Conservation (phyloP, 2,329 filamentous ascomycete species). For the Bimuria novae-zelandiae region DNA sequence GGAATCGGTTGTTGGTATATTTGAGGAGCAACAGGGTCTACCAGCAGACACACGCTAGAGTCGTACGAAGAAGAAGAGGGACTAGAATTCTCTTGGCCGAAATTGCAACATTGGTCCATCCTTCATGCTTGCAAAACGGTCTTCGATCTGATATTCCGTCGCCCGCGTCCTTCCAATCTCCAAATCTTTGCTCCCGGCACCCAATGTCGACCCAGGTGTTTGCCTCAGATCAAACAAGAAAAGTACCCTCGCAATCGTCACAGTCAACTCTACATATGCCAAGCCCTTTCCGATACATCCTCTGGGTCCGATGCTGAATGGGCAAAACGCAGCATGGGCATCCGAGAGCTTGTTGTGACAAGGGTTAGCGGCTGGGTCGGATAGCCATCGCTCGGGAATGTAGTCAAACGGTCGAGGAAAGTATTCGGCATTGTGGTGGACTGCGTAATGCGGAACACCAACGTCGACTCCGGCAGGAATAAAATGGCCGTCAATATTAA, state of each 20-base stretch:
- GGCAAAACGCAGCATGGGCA: conserved; percentile 73
- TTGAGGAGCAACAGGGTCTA: too few species aligned
- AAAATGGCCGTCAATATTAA: conserved; percentile 43
- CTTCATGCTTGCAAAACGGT: conserved; percentile 76
- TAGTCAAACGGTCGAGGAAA: conserved; percentile 46
- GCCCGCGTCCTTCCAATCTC: conserved; percentile 38
- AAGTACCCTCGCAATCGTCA: conserved; percentile 64
- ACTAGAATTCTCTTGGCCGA: conserved; percentile 20
- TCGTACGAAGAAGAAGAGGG: neutral
- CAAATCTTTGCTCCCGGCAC: conserved; percentile 36
- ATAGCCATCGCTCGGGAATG: conserved; percentile 46
- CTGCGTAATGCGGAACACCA: conserved; percentile 44
- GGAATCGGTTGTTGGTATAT: neutral
- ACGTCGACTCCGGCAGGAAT: conserved; percentile 45
- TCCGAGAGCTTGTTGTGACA: conserved; percentile 32
- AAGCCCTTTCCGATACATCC: conserved; percentile 75
- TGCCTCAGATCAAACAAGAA: conserved; percentile 63
- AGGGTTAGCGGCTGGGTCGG: conserved; percentile 35
- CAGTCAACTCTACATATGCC: conserved; percentile 69
- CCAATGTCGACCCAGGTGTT: conserved; percentile 39
- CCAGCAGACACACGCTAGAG: neutral
- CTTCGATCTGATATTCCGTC: conserved; percentile 69
- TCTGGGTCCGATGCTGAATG: conserved; percentile 71
- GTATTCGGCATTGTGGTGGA: conserved; percentile 47
- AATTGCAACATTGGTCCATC: conserved; percentile 70